Base-by-base conservation (phyloP, 2,329 filamentous ascomycete genomes). In the Trichoderma koningiopsis region DNA sequence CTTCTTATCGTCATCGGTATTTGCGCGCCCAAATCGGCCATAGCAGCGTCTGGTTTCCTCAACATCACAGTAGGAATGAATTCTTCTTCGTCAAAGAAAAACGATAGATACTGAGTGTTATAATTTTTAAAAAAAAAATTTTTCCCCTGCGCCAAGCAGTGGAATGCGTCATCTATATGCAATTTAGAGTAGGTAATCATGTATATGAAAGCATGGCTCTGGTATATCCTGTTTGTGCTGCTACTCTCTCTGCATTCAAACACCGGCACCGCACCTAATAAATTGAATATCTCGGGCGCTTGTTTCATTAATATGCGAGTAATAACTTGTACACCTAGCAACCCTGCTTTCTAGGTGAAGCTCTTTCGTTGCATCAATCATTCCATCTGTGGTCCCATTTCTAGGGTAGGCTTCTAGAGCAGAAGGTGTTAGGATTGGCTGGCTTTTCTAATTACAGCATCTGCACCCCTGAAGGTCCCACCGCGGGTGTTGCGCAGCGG, bases 401-500 rank as follows among this genome's bases (percentile, higher is more conserved):
- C 53, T 13, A 58, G 63, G 63, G 63, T 66, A 62, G n/a, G 56
- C 33, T 40, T 40, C 31, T 7, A 11, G 43, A 60, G 27, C n/a
- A 19, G 31, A 22, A 4, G 43, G 43, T 29, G 53, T 24, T 66
- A 13, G 24, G 60, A 62, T 55, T 64, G 49, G 55, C 63, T 35
- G 63, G 37, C 24, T 22, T 52, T 22, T 52, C 11, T 19, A n/a
- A 43, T 43, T 43, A 43, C 40, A n/a, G 40, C 40, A 43, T 31
- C 10, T n/a, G 47, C 37, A 53, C 56, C 65, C 56, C 57, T 49
- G 56, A 56, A 33, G 24, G 49, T 35, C 57, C 65, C 57, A 60
- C 65, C 60, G 65, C 65, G 65, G 65, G 65, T 68, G 63, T 52
- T 59, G 63, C 63, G 31, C 65, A 47, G 49, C 27, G 66, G 58